Evolutionary conservation across 257 asterid genomes (phyloP).

Genomic region (Nemophila menziesii): DNA sequence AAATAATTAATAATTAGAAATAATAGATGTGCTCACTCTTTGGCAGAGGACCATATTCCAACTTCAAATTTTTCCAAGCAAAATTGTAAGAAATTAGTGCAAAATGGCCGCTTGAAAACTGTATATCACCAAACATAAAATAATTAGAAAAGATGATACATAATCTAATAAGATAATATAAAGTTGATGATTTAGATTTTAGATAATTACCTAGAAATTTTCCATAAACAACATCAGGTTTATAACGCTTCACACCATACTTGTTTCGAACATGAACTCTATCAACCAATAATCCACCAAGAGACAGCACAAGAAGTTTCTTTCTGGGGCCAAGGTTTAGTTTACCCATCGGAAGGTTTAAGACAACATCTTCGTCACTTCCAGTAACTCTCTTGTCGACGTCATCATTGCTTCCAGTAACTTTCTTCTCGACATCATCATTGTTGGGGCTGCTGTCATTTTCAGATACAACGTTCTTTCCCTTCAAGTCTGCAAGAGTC

Average conservation of each 20-base stretch:
- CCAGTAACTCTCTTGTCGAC: background rate
- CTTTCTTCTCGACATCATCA: constrained; percentile 7
- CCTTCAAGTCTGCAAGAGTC: constrained; percentile 5
- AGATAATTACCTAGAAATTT: constrained; percentile 22
- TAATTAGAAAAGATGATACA: too few relatives aligned
- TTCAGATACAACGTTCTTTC: constrained; percentile 10
- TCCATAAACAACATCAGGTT: constrained; percentile 28
- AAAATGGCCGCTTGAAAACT: constrained; percentile 43
- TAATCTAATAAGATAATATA: too few relatives aligned
- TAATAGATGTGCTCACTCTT: constrained; percentile 21
- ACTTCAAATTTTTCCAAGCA: constrained; percentile 53
- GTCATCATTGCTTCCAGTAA: constrained; percentile 14
- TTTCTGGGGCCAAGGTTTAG: constrained; percentile 40
- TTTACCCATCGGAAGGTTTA: constrained; percentile 34
- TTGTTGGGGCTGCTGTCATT: constrained; percentile 17
- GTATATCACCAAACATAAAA: constrained; percentile 2
- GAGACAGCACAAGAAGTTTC: constrained; percentile 45
- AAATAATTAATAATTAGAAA: too few relatives aligned
- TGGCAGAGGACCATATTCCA: constrained; percentile 55
- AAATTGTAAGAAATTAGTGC: constrained; percentile 42
- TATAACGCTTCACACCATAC: constrained; percentile 15
- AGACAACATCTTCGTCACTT: too few relatives aligned
- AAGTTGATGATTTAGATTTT: too few relatives aligned
- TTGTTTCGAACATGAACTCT: constrained; percentile 20
- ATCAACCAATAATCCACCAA: constrained; percentile 40